Conservation (phyloP, 805 yeast species). For the Lachancea dasiensis region DNA sequence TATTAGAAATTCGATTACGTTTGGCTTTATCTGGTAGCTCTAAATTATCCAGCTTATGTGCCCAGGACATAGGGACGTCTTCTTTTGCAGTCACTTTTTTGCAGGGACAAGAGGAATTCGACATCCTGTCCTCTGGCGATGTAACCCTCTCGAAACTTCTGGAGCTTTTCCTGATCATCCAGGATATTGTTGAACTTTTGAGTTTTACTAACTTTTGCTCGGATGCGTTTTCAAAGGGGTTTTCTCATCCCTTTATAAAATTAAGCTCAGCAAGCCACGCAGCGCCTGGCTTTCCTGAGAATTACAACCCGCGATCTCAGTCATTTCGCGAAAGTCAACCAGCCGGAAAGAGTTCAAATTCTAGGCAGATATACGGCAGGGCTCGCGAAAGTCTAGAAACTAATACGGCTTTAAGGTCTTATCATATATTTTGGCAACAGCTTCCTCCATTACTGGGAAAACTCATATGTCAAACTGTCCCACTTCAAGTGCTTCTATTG, state of each 20-base stretch:
- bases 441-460: constrained; percentile 3
- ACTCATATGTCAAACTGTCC: constrained; percentile 2
- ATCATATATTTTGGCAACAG: constrained; percentile 5
- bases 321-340: too few relatives aligned
- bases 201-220: not conserved
- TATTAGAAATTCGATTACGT: not conserved
- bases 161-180: not conserved
- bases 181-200: constrained; percentile 1
- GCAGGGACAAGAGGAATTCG: too few relatives aligned
- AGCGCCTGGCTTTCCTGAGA: too few relatives aligned
- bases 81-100: not conserved
- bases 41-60: not conserved
- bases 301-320: too few relatives aligned
- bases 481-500: constrained; percentile 1
- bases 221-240: not conserved
- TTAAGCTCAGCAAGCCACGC: not conserved
- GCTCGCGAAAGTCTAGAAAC: too few relatives aligned
- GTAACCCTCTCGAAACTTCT: not conserved
- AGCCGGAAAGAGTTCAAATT: too few relatives aligned
- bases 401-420: too few relatives aligned
- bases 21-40: not conserved
- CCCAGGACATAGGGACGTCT: not conserved
- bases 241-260: not conserved
- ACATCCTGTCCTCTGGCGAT: not conserved
- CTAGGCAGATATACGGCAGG: too few relatives aligned